Evolutionary conservation across 139 green algal species (phyloP), one percentile per base, ranked within the genome.

Genomic region (Micractinium sp.): DNA sequence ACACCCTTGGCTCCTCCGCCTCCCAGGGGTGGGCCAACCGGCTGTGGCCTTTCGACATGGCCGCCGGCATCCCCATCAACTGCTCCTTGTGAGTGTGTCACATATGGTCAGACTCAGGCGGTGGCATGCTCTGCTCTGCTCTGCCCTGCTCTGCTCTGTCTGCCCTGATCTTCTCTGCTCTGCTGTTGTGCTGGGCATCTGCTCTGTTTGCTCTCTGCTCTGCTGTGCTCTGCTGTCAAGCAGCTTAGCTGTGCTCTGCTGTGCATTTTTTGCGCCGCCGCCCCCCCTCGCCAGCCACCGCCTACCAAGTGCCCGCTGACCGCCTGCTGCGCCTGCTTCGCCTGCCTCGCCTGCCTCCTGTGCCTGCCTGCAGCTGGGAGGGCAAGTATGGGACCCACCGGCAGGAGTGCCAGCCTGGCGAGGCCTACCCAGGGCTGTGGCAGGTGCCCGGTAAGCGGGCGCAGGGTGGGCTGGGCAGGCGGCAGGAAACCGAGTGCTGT

Each of bases 31-130:
- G 83, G 81, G 85, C 25, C 35, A 71, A 75, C 19, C 33, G 77
- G 29, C 56, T 92, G 75, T 92, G 86, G 85, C 90, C 90, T 0
- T 92, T 89, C 38, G 82, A 89, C 74, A 91, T 91, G 87, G 90
- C 78, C 60, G 33, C 31, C 5, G 90, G 90, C 56, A 91, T 91
- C 41, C 69, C 87, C 25, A 79, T 89, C 31, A 56, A 88, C 41
- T 88, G 84, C 41, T 66, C 39, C 36, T 23, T 35, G 56, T 66
- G 66, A 29, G 81, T 22, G 23, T 0, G 23, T 0, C 23, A 31
- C 27, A 81, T 13, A 19, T 31, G 20, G 20, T 36, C 13, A 2
- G 16, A 2, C 39, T 19, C 36, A 16, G 25, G 12, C 12, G 39
- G 56, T 14, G 81, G 15, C 53, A 7, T 56, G 56, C 31, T 56